phyloP scores from a whole-genome alignment of 495 filamentous ascomycete genomes.

The Daldinia decipiens region DNA sequence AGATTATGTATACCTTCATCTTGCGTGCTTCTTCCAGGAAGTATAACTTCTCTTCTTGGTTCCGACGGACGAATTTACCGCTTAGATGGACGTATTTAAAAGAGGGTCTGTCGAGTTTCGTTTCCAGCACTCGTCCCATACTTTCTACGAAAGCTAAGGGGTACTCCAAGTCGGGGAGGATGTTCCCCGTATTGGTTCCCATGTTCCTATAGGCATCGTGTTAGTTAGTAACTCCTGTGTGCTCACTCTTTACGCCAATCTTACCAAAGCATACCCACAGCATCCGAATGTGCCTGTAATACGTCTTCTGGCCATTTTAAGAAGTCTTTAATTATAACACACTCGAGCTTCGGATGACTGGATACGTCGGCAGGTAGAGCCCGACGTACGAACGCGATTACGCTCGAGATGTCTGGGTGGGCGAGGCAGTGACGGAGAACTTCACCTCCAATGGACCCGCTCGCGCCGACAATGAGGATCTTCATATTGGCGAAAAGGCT shows the following conservation, averaged over 20 bases:
- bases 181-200: neutral
- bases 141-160: neutral
- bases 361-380: neutral
- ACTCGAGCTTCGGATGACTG: neutral
- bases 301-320: neutral
- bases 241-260: neutral
- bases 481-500: neutral
- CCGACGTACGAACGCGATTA: neutral
- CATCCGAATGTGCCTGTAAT: neutral
- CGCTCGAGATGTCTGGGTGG: neutral
- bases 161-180: neutral
- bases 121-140: neutral
- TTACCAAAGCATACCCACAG: slow-evolving; percentile 1
- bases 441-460: neutral
- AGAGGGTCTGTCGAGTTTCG: slow-evolving; percentile 12
- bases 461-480: neutral
- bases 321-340: neutral
- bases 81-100: slow-evolving; percentile 46
- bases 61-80: slow-evolving; percentile 37
- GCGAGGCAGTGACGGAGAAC: slow-evolving; percentile 4
- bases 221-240: neutral
- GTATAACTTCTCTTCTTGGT: slow-evolving; percentile 38
- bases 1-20: neutral
- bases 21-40: slow-evolving; percentile 31
- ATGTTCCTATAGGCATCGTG: neutral